Evolutionary conservation across 768 basidiomycete species (phyloP).

Genomic region (Strobilomyces confusus): DNA sequence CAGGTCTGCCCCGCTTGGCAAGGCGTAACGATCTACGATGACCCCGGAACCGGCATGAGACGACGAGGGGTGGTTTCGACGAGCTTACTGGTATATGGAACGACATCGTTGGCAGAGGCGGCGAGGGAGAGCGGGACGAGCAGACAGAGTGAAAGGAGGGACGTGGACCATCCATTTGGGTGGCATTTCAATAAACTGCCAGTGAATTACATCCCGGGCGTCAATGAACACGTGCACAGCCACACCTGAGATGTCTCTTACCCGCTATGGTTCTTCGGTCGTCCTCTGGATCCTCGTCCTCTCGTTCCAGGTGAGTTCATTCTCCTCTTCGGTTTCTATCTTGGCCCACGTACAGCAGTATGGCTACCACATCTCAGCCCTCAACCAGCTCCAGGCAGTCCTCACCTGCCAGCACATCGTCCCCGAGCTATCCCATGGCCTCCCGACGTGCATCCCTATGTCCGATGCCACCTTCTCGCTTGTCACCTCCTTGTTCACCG

Average conservation of each 20-base stretch:
- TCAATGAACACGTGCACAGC: not conserved
- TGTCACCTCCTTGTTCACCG: conserved; percentile 81
- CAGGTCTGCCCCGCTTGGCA: conserved; percentile 11
- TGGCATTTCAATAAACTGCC: not conserved
- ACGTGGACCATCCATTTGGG: not conserved
- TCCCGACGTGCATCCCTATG: conserved; percentile 80
- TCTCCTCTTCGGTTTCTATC: not conserved
- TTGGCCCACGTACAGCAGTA: conserved; percentile 41
- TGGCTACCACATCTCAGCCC: conserved; percentile 89
- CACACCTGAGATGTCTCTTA: conserved; percentile 36
- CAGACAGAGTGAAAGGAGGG: not conserved
- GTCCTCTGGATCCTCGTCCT: conserved; percentile 65
- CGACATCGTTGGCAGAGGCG: conserved; percentile 12
- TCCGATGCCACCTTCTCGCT: conserved; percentile 71
- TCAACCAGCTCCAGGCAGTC: conserved; percentile 83
- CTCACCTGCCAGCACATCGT: conserved; percentile 57
- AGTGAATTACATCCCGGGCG: not conserved
- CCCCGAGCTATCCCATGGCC: conserved; percentile 28
- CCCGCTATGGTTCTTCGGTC: conserved; percentile 58
- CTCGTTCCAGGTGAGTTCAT: conserved; percentile 46
- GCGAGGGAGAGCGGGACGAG: conserved; percentile 4
- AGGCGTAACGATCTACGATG: conserved; percentile 12
- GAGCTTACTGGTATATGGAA: conserved; percentile 14
- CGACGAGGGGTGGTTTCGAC: no score
- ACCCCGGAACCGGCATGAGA: conserved; percentile 2